Conservation (phyloP, 192 early-diverging fungal species). For the Backusella psychrophila region DNA sequence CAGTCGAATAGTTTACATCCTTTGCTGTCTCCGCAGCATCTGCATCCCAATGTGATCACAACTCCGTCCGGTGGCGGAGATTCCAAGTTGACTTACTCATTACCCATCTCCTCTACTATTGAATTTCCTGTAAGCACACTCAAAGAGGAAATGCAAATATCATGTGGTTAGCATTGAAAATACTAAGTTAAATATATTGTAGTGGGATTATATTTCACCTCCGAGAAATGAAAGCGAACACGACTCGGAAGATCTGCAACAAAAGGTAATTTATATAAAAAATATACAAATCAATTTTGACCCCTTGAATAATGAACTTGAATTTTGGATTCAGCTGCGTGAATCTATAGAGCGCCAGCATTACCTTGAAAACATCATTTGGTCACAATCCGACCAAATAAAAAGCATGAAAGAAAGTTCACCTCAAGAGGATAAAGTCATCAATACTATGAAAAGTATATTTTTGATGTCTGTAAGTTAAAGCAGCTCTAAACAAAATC, state of each 20-base stretch:
- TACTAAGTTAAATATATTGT: slow-evolving; percentile 3
- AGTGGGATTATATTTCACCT: slow-evolving; percentile 17
- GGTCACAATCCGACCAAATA: slow-evolving; percentile 24
- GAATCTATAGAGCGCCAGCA: slow-evolving; percentile 20
- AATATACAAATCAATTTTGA: slow-evolving; percentile 7
- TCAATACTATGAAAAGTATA: slow-evolving; percentile 27
- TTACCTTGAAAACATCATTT: slow-evolving; percentile 14
- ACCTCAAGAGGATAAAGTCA: background rate
- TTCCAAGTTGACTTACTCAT: background rate
- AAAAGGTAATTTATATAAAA: slow-evolving; percentile 15
- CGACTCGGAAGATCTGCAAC: slow-evolving; percentile 21
- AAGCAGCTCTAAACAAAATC: background rate
- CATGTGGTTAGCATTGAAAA: slow-evolving; percentile 7
- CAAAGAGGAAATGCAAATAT: background rate
- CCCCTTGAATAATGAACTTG: background rate
- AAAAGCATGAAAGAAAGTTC: background rate
- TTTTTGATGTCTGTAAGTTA: slow-evolving; percentile 15
- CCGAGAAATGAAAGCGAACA: background rate
- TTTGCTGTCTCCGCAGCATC: slow-evolving; percentile 6
- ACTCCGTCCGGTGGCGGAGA: slow-evolving; percentile 9
- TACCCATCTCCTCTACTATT: slow-evolving; percentile 10
- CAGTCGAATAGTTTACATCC: slow-evolving; percentile 4
- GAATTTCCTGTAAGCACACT: slow-evolving; percentile 17
- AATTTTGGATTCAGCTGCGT: slow-evolving; percentile 15
- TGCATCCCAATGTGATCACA: slow-evolving; percentile 1